Conservation (phyloP, 495 filamentous ascomycete species). For the Melanomma pulvis-pyrius region DNA sequence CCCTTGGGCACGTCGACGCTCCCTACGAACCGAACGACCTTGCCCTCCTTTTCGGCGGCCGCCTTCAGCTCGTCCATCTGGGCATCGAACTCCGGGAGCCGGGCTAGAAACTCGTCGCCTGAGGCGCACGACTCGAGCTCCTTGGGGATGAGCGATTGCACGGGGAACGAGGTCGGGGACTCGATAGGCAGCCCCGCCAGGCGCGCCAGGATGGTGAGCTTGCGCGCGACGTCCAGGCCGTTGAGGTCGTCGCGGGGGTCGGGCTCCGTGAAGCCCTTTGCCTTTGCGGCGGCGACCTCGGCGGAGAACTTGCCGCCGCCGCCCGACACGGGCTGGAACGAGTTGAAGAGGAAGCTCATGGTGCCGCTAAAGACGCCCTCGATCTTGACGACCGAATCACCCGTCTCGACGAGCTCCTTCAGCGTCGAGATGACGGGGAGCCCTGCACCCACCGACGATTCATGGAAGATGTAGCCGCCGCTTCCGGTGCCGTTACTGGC, state of each 20-base stretch:
- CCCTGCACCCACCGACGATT: slow-evolving; percentile 88
- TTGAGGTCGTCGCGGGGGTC: slow-evolving; percentile 96
- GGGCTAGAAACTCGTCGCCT: slow-evolving; percentile 79
- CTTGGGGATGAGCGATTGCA: slow-evolving; percentile 85
- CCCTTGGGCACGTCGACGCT: slow-evolving; percentile 78
- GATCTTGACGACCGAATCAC: slow-evolving; percentile 82
- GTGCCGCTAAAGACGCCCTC: slow-evolving; percentile 97
- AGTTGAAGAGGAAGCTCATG: slow-evolving; percentile 96
- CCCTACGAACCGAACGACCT: slow-evolving; percentile 94
- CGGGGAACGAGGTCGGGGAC: slow-evolving; percentile 81
- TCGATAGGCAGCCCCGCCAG: slow-evolving; percentile 76
- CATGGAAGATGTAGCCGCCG: slow-evolving; percentile 84
- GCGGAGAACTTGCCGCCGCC: slow-evolving; percentile 74
- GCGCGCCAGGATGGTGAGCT: slow-evolving; percentile 89
- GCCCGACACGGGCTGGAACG: slow-evolving; percentile 61
- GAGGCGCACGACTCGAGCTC: slow-evolving; percentile 73
- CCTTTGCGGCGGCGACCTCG: slow-evolving; percentile 86
- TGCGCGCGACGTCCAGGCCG: slow-evolving; percentile 94
- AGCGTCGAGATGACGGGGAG: slow-evolving; percentile 90
- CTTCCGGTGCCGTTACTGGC: slow-evolving; percentile 51
- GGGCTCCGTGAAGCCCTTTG: slow-evolving; percentile 95
- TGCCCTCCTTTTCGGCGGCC: slow-evolving; percentile 76
- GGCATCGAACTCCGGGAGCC: slow-evolving; percentile 73
- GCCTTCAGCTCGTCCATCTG: slow-evolving; percentile 82
- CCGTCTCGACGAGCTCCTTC: slow-evolving; percentile 84